Base-by-base conservation (phyloP, 2,329 filamentous ascomycete genomes). In the Eutypa lata region DNA sequence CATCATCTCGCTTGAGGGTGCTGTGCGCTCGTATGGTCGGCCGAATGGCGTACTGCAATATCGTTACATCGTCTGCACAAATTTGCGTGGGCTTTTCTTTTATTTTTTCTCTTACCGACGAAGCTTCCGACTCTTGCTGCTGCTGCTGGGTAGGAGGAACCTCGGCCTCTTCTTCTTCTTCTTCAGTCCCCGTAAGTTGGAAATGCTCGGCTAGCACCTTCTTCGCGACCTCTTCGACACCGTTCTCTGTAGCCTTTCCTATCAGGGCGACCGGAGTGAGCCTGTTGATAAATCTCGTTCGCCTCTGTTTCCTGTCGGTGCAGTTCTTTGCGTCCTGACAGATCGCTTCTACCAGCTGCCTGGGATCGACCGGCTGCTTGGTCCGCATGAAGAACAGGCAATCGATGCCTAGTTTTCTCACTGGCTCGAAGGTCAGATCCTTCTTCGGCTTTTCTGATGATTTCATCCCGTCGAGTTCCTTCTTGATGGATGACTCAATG, bases 21-120 rank as follows among this genome's bases (percentile, higher is more conserved):
- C 77, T 86, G 70, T 92, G 86, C 63, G 89, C 90, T 51, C 90
- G 84, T 56, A 90, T 83, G 14, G 83, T 88, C n/a, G 87, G 83
- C 44, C 90, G 84, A 60, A 95, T 92, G n/a, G 89, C 90, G 71
- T 91, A 94, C 89, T 93, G 48, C 21, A 28, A 28, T 18, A 45
- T 45, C 6, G 42, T 45, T 45, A 45, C 14, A 45, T 26, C 7
- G 19, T 53, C 42, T 4, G n/a, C 18, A 56, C 21, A 56, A 24
- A 44, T 47, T n/a, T n/a, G n/a, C n/a, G n/a, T n/a, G n/a, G n/a
- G n/a, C n/a, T n/a, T n/a, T n/a, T n/a, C n/a, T 50, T 48, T 61
- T 42, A 59, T 14, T 45, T 24, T 24, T 19, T 46, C 18, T 31
- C 77, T 67, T 67, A 82, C 79, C 57, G 78, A 75, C 54, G 65